Evolutionary conservation across 2,329 filamentous ascomycete species (phyloP), one percentile per base, ranked within the genome.

Genomic region (Claviceps fusiformis): DNA sequence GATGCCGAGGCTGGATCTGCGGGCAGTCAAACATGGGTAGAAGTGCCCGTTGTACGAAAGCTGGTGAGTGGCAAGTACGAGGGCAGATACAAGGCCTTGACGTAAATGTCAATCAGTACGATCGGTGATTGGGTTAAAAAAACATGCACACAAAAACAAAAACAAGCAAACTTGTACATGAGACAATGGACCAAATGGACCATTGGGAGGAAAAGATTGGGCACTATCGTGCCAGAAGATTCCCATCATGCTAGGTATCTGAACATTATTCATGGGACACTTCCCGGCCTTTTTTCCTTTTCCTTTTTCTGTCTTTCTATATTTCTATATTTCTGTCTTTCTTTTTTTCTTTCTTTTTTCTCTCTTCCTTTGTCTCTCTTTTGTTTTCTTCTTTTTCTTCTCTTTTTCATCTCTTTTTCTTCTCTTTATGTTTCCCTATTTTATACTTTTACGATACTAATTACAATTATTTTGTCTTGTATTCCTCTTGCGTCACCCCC

Each of bases 51-150:
- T 5, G 71, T 77, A 54, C 81, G 80, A 68, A 91, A 85, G 71
- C 67, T 93, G 60, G 77, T 87, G 29, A 84, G 81, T 64, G 89
- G 88, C 50, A 87, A 85, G 70, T 95, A 93, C 68, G 81, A 87
- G 62, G 80, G 81, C 48, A 54, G 9, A 35, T 9, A 2, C 37
- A 33, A 13, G 48, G 47, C n/a, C 31, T 31, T 24, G 19, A 19
- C 19, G 11, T 19, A 9, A 37, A 10, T 15, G 24, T 46, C 13
- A 24, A 19, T 19, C 19, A 19, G 19, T 46, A 15, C 24, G 44
- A 29, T 27, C 19, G 13, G 37, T 10, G 11, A 11, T 11, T 13
- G 37, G 17, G n/a, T 33, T 17, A 48, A 17, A 48, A 27, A 24
- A 27, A 15, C 19, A 6, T 17, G 19, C 19, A 19, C 19, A 15